Evolutionary conservation across 2,329 filamentous ascomycete species (phyloP).

Genomic region (Sarocladium strictum): DNA sequence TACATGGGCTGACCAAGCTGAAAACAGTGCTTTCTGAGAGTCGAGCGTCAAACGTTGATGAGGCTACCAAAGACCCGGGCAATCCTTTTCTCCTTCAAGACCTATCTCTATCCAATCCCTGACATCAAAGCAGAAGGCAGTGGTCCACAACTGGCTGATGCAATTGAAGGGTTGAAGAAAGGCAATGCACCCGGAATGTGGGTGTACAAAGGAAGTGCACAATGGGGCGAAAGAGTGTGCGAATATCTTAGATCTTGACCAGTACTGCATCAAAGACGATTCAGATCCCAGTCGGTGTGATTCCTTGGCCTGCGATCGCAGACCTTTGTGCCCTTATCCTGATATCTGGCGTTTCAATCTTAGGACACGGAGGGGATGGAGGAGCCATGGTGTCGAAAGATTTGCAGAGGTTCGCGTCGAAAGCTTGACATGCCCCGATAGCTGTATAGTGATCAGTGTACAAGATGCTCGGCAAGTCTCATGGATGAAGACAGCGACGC

Average conservation of each 20-base stretch:
- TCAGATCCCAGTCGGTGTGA: too few relatives aligned
- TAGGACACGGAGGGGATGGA: too few relatives aligned
- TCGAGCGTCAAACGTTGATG: conserved; percentile 47
- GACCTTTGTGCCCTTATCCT: too few relatives aligned
- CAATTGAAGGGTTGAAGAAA: conserved; percentile 43
- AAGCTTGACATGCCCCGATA: too few relatives aligned
- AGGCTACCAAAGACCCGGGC: conserved; percentile 40
- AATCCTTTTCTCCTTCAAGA: conserved; percentile 51
- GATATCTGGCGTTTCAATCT: too few relatives aligned
- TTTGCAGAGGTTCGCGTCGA: too few relatives aligned
- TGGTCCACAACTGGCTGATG: conserved; percentile 40
- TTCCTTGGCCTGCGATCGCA: too few relatives aligned
- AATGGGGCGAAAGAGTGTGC: conserved; percentile 42
- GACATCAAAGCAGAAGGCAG: conserved; percentile 44
- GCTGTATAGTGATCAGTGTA: too few relatives aligned
- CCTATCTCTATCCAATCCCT: conserved; percentile 42
- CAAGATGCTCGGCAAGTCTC: too few relatives aligned
- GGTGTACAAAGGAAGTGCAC: conserved; percentile 42
- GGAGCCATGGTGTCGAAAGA: too few relatives aligned
- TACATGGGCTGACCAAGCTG: neutral
- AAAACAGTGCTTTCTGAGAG: conserved; percentile 32
- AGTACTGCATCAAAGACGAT: too few relatives aligned
- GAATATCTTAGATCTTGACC: conserved; percentile 34
- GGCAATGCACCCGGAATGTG: conserved; percentile 51
- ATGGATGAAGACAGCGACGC: too few relatives aligned